Evolutionary conservation across 2,329 filamentous ascomycete genomes (phyloP).

Genomic region (Aspergillus pseudoglaucus): DNA sequence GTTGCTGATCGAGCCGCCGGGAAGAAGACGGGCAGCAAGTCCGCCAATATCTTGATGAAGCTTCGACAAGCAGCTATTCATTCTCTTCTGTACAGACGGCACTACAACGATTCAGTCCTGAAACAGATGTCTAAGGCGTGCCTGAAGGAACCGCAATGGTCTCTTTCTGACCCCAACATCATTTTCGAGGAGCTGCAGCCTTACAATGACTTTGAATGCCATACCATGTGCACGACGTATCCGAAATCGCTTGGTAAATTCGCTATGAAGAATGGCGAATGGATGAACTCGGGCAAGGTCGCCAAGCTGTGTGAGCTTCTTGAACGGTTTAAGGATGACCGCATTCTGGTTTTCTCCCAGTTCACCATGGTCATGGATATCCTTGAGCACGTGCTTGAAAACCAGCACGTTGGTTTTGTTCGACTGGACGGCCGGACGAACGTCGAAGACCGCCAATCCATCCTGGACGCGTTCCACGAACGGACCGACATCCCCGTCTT

Average conservation of each 20-base stretch:
- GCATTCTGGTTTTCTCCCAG: constrained; percentile 85
- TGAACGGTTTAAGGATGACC: constrained; percentile 64
- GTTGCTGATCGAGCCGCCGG: constrained; percentile 52
- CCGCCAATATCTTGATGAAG: constrained; percentile 73
- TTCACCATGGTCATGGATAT: constrained; percentile 91
- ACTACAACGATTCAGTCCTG: constrained; percentile 70
- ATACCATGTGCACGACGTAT: constrained; percentile 52
- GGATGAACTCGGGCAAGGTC: constrained; percentile 80
- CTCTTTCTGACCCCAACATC: constrained; percentile 43
- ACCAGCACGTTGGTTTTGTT: constrained; percentile 66
- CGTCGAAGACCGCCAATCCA: constrained; percentile 73
- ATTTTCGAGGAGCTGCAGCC: constrained; percentile 50
- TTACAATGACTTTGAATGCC: constrained; percentile 57
- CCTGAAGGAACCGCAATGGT: constrained; percentile 59
- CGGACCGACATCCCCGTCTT: constrained; percentile 78
- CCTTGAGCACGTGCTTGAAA: constrained; percentile 71
- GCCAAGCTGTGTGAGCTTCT: constrained; percentile 70
- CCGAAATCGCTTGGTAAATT: constrained; percentile 49
- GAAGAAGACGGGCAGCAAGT: constrained; percentile 49
- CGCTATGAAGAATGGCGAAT: constrained; percentile 54
- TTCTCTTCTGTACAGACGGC: constrained; percentile 74
- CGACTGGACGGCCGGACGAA: constrained; percentile 80
- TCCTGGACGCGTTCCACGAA: constrained; percentile 80
- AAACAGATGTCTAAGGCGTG: constrained; percentile 71
- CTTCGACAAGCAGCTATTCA: constrained; percentile 90